phyloP scores from a whole-genome alignment of 257 asterid genomes.

The Orobanche coerulescens region DNA sequence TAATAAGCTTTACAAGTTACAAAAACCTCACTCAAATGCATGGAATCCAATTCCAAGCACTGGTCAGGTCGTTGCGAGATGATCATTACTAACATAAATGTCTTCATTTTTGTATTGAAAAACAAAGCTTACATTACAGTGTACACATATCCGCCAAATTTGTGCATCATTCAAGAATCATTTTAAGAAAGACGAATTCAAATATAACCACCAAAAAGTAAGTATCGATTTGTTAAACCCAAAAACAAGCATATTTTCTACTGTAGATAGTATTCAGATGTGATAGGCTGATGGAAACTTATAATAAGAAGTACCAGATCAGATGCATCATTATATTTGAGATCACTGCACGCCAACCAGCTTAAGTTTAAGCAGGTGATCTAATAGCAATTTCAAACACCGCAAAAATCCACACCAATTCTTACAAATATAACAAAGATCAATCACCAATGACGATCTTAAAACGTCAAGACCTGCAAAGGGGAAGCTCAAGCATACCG shows the following conservation, averaged over 20 bases:
- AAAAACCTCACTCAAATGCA: neutral
- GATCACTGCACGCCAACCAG: neutral
- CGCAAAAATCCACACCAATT: neutral
- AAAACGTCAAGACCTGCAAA: conserved; percentile 1
- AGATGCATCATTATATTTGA: neutral
- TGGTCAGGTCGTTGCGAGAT: too few relatives aligned
- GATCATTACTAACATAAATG: neutral
- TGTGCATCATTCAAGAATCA: neutral
- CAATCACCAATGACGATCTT: neutral
- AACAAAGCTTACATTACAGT: neutral
- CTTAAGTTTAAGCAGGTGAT: neutral
- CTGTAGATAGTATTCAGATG: neutral
- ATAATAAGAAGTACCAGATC: neutral
- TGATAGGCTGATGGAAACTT: neutral
- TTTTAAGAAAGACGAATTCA: neutral
- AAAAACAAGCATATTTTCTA: neutral
- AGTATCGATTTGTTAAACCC: neutral
- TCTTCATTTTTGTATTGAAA: too few relatives aligned
- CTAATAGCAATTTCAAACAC: neutral
- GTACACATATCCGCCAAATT: neutral
- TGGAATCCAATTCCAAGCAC: neutral
- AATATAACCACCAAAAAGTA: neutral
- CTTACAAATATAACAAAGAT: neutral
- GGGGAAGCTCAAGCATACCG: conserved; percentile 33
- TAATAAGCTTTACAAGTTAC: neutral